phyloP scores from a whole-genome alignment of 768 basidiomycete species.

The Lactarius vividus region DNA sequence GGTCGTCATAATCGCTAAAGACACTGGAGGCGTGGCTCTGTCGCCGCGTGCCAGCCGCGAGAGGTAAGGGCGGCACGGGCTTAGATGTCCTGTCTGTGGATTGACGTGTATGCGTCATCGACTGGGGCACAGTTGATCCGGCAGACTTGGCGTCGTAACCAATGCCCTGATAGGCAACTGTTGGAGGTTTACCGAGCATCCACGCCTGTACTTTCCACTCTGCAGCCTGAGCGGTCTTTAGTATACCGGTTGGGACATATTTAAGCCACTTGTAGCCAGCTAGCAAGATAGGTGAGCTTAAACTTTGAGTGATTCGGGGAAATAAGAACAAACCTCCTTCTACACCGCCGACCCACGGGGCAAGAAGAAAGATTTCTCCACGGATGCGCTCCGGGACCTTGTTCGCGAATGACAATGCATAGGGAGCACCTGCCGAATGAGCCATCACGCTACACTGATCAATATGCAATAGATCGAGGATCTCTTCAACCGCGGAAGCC shows the following conservation, averaged over 20 bases:
- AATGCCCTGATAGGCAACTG: conserved; percentile 80
- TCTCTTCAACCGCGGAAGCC: conserved; percentile 87
- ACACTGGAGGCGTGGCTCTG: conserved; percentile 70
- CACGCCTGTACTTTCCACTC: conserved; percentile 97
- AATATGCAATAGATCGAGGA: conserved; percentile 77
- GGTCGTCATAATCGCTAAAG: conserved; percentile 86
- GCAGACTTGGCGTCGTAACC: conserved; percentile 54
- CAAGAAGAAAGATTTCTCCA: conserved; percentile 84
- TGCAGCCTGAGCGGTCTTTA: conserved; percentile 94
- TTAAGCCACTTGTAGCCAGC: conserved; percentile 95
- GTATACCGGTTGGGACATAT: conserved; percentile 88
- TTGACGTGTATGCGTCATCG: conserved; percentile 9
- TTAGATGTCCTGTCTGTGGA: conserved; percentile 22
- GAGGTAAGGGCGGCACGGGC: conserved; percentile 28
- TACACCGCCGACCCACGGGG: conserved; percentile 93
- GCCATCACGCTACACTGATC: conserved; percentile 86
- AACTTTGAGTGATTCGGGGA: conserved; percentile 8
- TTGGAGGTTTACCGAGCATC: conserved; percentile 95
- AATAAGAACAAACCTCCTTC: conserved; percentile 67
- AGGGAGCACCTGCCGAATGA: conserved; percentile 94
- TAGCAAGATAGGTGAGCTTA: conserved; percentile 32
- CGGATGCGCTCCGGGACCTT: conserved; percentile 69
- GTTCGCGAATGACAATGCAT: conserved; percentile 85
- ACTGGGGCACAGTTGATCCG: conserved; percentile 28
- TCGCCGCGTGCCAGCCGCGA: conserved; percentile 47